Percentiles rank a stretch among this genome's conserved stretches.
Conservation (phyloP, 371 early-diverging fungal species). For the Paraphysoderma sedebokerense region DNA sequence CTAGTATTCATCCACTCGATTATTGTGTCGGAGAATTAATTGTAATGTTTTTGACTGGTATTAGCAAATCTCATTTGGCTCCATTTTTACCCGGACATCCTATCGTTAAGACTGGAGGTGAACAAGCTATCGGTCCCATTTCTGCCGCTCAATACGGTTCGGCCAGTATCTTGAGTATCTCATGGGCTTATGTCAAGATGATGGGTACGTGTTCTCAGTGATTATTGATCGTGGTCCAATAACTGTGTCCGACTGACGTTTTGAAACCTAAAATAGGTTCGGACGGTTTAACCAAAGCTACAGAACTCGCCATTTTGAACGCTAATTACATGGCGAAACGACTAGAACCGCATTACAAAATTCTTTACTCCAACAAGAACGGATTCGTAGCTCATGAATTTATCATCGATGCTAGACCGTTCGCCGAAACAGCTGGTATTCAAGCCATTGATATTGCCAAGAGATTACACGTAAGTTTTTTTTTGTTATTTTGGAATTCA, state of each 20-base stretch:
- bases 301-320: constrained; percentile 78
- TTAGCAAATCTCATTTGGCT: constrained; percentile 58
- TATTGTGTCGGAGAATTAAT: neutral
- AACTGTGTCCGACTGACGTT: neutral
- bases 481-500: neutral
- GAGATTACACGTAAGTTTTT: constrained; percentile 53
- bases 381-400: constrained; percentile 97
- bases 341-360: constrained; percentile 67
- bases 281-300: constrained; percentile 66
- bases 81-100: constrained; percentile 89
- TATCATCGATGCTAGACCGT: constrained; percentile 84
- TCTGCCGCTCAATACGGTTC: constrained; percentile 95
- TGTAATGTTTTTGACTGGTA: constrained; percentile 1
- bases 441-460: constrained; percentile 94
- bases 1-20: neutral
- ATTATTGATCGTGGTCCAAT: too few species aligned
- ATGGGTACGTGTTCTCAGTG: too few species aligned
- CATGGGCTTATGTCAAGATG: constrained; percentile 94
- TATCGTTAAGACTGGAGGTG: constrained; percentile 39
- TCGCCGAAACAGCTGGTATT: constrained; percentile 53
- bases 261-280: too few species aligned
- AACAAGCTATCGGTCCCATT: constrained; percentile 69
- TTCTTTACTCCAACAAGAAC: constrained; percentile 75
- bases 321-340: constrained; percentile 95
- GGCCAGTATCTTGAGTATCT: constrained; percentile 84